Conservation (phyloP, 345 rosid species). For the Camelina hispida region DNA sequence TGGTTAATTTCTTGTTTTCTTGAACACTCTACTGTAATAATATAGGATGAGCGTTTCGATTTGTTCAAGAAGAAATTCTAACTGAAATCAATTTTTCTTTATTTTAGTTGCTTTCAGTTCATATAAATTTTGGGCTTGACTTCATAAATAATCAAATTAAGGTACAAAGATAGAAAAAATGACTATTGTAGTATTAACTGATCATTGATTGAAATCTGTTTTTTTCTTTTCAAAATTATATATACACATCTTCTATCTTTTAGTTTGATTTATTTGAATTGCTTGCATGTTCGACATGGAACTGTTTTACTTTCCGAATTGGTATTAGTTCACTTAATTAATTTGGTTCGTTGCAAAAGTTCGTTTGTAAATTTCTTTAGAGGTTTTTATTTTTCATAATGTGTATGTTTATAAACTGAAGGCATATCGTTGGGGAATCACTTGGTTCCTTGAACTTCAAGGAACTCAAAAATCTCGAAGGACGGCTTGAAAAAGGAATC, state of each 20-base stretch:
- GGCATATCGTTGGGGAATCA: conserved; percentile 81
- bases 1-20: not conserved
- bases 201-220: too few species aligned
- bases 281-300: too few species aligned
- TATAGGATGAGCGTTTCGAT: not conserved
- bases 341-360: not conserved
- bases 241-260: too few species aligned
- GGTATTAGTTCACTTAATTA: too few species aligned
- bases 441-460: conserved; percentile 63
- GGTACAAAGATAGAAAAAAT: not conserved
- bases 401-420: conserved; percentile 8
- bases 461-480: conserved; percentile 86
- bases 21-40: conserved; percentile 6
- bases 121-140: not conserved
- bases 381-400: not conserved
- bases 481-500: conserved; percentile 80
- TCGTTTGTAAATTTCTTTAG: not conserved
- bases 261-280: too few species aligned
- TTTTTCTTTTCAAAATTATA: too few species aligned
- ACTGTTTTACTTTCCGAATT: too few species aligned
- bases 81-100: not conserved
- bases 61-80: not conserved
- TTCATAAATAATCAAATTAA: not conserved
- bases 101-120: not conserved
- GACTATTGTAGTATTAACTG: not conserved